Base-by-base conservation (phyloP, 2,329 filamentous ascomycete genomes). In the Sclerotiophoma versabilis region DNA sequence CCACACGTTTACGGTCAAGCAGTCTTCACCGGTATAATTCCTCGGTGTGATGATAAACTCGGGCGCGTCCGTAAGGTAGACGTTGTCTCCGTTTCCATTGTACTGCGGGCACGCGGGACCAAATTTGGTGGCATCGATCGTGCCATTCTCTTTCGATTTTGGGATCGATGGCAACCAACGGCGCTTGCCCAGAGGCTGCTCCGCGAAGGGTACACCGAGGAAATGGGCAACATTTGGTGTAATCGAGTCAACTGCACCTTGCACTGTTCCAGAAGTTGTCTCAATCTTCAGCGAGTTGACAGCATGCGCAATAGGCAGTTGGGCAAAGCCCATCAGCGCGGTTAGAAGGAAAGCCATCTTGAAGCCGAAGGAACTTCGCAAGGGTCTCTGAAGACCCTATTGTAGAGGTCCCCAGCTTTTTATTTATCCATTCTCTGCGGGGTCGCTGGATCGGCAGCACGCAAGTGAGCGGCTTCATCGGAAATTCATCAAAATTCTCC, bases 1-100 rank as follows among this genome's bases (percentile, higher is more conserved):
- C 80, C 80, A 82, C 8, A 83, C 64, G 32, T 77, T 78, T 11
- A 81, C 64, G 10, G 74, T 75, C 20, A 83, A 64, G 49, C 80
- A 83, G 53, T 83, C 80, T 57, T 81, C 79, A 8, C 68, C 62
- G 1, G 66, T 61, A 11, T 63, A 68, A 19, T 60, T 55, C 5
- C 44, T 39, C 0, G 63, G 66, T 32, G 37, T 39, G 11, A 60
- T 64, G 9, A 58, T 39, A 32, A 68, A 69, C 26, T 72, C 65
- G 0, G 65, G 66, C 8, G 65, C 61, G 45, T 71, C 68, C 17
- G 51, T 59, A 4, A 57, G 44, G 59, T 59, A 73, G 19, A 71
- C 52, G 49, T 37, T 68, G 0, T 63, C 49, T 19, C 33, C 29
- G 15, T 62, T 54, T 12, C 49, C 54, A 23, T 61, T 59, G 49